A percentile compares a stretch with the other conserved stretches of the same genome.
Conservation (phyloP, 2,329 filamentous ascomycete genomes). For the Aspergillus fructus region DNA sequence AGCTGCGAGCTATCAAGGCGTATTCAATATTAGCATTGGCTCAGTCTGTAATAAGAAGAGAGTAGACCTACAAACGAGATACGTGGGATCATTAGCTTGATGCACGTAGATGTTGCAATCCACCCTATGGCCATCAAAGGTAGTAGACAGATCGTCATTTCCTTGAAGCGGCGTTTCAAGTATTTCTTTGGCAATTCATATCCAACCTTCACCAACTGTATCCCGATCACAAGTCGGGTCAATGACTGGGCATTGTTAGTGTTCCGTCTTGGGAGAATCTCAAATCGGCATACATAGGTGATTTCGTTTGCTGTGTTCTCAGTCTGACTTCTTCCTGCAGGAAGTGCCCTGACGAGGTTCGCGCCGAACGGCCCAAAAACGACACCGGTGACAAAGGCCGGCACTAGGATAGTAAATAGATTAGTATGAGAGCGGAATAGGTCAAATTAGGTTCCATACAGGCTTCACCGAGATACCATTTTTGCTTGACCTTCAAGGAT, state of each 20-base stretch:
- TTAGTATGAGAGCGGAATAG: neutral
- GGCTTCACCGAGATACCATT: slow-evolving; percentile 43
- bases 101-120: slow-evolving; percentile 57
- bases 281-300: slow-evolving; percentile 37
- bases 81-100: slow-evolving; percentile 56
- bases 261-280: neutral
- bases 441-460: slow-evolving; percentile 18
- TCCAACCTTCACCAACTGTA: slow-evolving; percentile 64
- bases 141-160: slow-evolving; percentile 56
- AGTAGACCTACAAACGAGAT: slow-evolving; percentile 43
- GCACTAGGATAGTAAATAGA: slow-evolving; percentile 42
- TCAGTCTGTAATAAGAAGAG: neutral
- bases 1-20: slow-evolving; percentile 43
- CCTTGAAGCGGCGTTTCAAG: slow-evolving; percentile 49
- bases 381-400: slow-evolving; percentile 56
- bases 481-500: slow-evolving; percentile 38
- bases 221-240: slow-evolving; percentile 60
- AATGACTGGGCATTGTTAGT: slow-evolving; percentile 40
- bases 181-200: slow-evolving; percentile 63
- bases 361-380: slow-evolving; percentile 55
- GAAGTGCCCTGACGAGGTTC: slow-evolving; percentile 50
- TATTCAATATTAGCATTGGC: neutral
- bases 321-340: slow-evolving; percentile 36
- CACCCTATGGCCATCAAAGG: slow-evolving; percentile 65
- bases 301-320: slow-evolving; percentile 37